Percentiles rank a stretch among this genome's conserved stretches.
These are phyloP conservation scores for Penicillium chermesinum DNA, from an alignment of 495 filamentous ascomycete species.

Conservation along the genomic window DNA sequence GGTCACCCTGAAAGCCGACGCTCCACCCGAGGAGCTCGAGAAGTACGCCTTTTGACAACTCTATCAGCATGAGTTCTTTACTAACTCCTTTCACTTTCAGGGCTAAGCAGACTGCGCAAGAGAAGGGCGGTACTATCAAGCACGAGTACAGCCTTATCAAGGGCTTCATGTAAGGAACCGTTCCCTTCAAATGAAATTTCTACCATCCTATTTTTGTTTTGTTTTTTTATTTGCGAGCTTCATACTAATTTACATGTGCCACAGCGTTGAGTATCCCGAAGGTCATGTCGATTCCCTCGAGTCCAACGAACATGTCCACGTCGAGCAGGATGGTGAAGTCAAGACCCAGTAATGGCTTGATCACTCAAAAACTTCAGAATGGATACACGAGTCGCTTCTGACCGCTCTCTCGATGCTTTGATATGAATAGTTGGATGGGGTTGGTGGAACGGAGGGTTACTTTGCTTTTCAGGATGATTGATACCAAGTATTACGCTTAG, in stretches of 20 bases:
- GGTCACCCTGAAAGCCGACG: constrained; percentile 73
- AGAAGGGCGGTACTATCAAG: constrained; percentile 73
- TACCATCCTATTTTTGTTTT: background rate
- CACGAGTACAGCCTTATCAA: constrained; percentile 83
- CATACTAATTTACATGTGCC: constrained; percentile 8
- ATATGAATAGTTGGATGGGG: constrained; percentile 2
- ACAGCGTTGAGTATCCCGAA: constrained; percentile 68
- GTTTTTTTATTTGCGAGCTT: background rate
- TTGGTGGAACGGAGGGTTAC: background rate
- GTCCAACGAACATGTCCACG: constrained; percentile 62
- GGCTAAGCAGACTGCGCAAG: constrained; percentile 63
- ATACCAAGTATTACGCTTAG: constrained; percentile 15
- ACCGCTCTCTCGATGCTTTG: background rate
- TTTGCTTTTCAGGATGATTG: constrained; percentile 16
- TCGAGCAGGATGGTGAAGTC: constrained; percentile 70
- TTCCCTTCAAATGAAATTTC: too few relatives aligned
- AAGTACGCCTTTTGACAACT: constrained; percentile 42
- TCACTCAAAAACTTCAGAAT: background rate
- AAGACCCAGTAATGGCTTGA: constrained; percentile 54
- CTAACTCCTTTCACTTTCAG: constrained; percentile 30
- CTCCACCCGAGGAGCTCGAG: constrained; percentile 55
- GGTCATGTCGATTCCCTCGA: constrained; percentile 58
- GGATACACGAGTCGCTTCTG: constrained; percentile 1
- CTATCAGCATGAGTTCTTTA: constrained; percentile 5
- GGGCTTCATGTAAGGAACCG: constrained; percentile 90